These are phyloP conservation scores for Debaryomyces sp. DNA, from an alignment of 1,139 yeast genomes.

Conservation along the genomic window DNA sequence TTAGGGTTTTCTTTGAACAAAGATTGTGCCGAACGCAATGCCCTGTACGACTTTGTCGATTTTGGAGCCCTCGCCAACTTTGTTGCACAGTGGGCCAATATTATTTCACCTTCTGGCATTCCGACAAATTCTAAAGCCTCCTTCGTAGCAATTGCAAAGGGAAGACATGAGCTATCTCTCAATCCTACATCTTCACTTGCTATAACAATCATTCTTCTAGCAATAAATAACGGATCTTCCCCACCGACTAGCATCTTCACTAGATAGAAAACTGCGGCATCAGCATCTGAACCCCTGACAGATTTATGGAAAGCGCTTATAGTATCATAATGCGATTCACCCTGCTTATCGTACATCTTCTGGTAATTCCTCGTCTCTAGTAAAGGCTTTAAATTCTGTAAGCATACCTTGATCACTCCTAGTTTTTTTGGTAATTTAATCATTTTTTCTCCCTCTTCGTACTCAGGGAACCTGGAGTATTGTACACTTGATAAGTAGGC, in stretches of 20 bases:
- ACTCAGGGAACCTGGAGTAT: conserved; percentile 18
- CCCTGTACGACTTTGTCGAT: conserved; percentile 82
- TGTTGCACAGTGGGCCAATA: conserved; percentile 89
- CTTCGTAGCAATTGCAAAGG: conserved; percentile 83
- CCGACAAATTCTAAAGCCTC: conserved; percentile 93
- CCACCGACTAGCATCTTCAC: conserved; percentile 90
- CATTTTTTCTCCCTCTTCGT: conserved; percentile 22
- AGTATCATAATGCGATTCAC: conserved; percentile 92
- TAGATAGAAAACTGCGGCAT: conserved; percentile 85
- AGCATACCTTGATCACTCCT: conserved; percentile 36
- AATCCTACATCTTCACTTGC: conserved; percentile 92
- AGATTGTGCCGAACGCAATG: conserved; percentile 66
- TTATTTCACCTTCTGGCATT: conserved; percentile 91
- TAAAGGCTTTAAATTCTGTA: conserved; percentile 42
- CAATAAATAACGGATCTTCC: conserved; percentile 91
- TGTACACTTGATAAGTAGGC: conserved; percentile 43
- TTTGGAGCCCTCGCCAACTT: conserved; percentile 85
- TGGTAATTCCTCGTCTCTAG: conserved; percentile 47
- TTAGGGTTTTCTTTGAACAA: conserved; percentile 62
- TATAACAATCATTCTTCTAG: conserved; percentile 87
- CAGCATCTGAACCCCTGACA: conserved; percentile 82
- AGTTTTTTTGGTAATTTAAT: conserved; percentile 19
- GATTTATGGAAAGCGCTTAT: conserved; percentile 94
- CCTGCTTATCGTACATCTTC: conserved; percentile 78
- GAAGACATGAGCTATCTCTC: conserved; percentile 79